phyloP scores from a whole-genome alignment of 148 eudicot genomes.

The Fallopia convolvulus region DNA sequence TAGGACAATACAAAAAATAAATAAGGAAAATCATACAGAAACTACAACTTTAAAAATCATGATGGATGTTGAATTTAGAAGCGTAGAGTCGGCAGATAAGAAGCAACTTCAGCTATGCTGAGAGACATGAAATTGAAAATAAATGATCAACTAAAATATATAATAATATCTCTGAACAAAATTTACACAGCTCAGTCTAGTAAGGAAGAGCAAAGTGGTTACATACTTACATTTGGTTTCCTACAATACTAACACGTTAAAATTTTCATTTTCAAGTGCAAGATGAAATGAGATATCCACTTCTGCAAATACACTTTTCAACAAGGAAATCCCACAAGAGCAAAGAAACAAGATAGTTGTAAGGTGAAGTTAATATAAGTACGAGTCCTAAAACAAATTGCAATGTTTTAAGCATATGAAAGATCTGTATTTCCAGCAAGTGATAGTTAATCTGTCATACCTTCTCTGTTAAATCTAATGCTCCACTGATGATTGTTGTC shows the following conservation, averaged over 20 bases:
- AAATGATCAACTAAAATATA: neutral
- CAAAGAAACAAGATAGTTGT: neutral
- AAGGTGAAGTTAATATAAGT: neutral
- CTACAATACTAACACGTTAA: neutral
- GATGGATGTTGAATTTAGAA: neutral
- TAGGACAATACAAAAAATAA: neutral
- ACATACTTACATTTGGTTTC: neutral
- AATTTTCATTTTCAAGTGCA: neutral
- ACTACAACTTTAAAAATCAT: neutral
- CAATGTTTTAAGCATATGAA: neutral
- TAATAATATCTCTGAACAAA: neutral
- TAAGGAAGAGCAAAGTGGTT: neutral
- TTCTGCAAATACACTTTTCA: neutral
- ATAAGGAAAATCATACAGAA: neutral
- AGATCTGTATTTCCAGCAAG: neutral
- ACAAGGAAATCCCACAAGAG: neutral
- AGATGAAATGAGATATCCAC: neutral
- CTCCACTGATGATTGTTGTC: slow-evolving; percentile 96
- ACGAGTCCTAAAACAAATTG: neutral
- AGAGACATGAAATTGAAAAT: neutral
- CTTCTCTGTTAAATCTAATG: slow-evolving; percentile 78
- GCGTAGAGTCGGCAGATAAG: neutral
- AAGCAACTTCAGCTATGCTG: neutral
- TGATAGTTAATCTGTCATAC: slow-evolving; percentile 19
- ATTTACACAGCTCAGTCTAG: neutral